Evolutionary conservation across 306 rosid species (phyloP), one percentile per base, ranked within the genome.

Genomic region (Vigna nakashimae): DNA sequence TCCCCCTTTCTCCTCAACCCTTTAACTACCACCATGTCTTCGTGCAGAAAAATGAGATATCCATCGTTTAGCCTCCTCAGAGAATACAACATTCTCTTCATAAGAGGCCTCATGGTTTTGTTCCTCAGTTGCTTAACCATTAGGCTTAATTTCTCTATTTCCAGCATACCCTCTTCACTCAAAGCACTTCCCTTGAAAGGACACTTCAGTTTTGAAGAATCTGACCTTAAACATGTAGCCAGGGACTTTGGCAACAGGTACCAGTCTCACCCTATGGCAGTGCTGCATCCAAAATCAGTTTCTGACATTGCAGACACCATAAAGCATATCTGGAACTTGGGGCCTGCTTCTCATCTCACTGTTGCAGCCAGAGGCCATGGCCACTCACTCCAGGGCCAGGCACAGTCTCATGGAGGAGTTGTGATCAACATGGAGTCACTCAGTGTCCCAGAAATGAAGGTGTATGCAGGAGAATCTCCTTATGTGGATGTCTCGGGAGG

Each of bases 361-460:
- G 88, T 92, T 68, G 98, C 96, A n/a, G 98, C 98, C 15, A 81
- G 98, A 84, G 99, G 99, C 76, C 99, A 96, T 57, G 99, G 98
- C 15, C 98, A 96, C 92, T 93, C 99, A 20, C 94, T 96, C 71
- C 92, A 82, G 8, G 99, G 99, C 30, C 99, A 96, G 82, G 82
- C 99, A 51, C 99, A 96, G 76, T 89, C 94, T 65, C 94, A 90
- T 71, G 77, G 70, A 50, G 99, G 99, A 85, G 71, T 96, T 64
- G 98, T 96, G 65, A 84, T 96, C 81, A 91, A 82, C 82, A 96
- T 96, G 99, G 90, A 91, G 82, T 88, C 98, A 15, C 90, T 96
- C 50, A 80, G 70, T 57, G 71, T 60, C 79, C 84, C 83, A 3
- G 73, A 69, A 83, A 92, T 92, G 89, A 80, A 88, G 79, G 85